These are phyloP conservation scores for Hyaloscypha finlandica DNA, from an alignment of 495 filamentous ascomycete species.

Conservation along the genomic window DNA sequence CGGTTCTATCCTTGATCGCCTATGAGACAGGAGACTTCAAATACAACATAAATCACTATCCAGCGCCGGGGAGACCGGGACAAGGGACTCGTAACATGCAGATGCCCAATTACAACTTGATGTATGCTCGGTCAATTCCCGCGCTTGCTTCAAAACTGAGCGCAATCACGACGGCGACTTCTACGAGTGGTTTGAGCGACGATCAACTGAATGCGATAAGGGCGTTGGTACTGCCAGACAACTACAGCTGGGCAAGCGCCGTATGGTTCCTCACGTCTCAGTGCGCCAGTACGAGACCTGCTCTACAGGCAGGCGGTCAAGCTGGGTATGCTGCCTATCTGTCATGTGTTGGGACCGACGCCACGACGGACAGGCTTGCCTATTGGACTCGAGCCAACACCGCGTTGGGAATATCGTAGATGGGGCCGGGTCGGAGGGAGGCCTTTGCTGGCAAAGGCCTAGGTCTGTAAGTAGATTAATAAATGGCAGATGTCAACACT, in stretches of 20 bases:
- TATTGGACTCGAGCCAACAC: conserved; percentile 57
- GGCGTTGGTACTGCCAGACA: conserved; percentile 57
- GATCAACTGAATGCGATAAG: conserved; percentile 51
- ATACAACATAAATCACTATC: conserved; percentile 63
- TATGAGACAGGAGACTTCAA: conserved; percentile 70
- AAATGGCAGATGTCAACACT: neutral
- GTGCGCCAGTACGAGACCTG: conserved; percentile 57
- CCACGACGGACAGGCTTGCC: conserved; percentile 48
- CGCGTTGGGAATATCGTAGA: conserved; percentile 39
- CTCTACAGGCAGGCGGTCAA: conserved; percentile 54
- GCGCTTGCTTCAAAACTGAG: conserved; percentile 44
- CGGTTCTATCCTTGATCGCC: conserved; percentile 62
- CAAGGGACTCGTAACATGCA: conserved; percentile 89
- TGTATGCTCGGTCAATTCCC: conserved; percentile 63
- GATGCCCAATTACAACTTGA: conserved; percentile 55
- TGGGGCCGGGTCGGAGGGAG: neutral
- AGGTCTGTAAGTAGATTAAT: neutral
- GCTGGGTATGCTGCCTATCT: conserved; percentile 65
- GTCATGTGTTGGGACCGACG: conserved; percentile 59
- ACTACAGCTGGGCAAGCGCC: conserved; percentile 71
- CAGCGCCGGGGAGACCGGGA: conserved; percentile 55
- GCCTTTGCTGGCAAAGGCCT: conserved; percentile 26
- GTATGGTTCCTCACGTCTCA: conserved; percentile 74
- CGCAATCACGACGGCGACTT: conserved; percentile 35
- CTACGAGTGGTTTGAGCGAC: conserved; percentile 30